Conservation (phyloP, 2,329 filamentous ascomycete species). For the Penicillium rolfsii region DNA sequence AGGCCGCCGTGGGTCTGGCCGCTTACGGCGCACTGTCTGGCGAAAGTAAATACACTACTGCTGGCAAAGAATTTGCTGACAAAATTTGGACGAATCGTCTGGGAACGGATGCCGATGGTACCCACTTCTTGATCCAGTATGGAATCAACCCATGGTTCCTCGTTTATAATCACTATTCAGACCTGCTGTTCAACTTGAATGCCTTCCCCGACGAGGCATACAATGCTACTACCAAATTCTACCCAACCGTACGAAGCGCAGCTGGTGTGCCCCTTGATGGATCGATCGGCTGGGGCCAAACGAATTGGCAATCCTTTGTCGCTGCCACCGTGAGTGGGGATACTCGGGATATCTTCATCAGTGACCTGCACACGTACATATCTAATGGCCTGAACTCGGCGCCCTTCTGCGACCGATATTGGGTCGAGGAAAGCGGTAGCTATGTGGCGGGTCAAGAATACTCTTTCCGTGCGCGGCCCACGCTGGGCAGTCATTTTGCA, state of each 20-base stretch:
- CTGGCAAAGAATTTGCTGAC: conserved; percentile 37
- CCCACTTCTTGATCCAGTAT: conserved; percentile 43
- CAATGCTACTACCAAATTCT: conserved; percentile 39
- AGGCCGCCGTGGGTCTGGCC: conserved; percentile 46
- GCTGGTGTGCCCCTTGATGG: conserved; percentile 42
- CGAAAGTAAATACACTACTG: conserved; percentile 38
- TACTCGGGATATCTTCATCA: conserved; percentile 32
- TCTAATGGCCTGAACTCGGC: conserved; percentile 39
- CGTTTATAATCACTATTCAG: conserved; percentile 45
- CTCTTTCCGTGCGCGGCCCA: conserved; percentile 37
- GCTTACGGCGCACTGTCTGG: conserved; percentile 33
- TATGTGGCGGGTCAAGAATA: conserved; percentile 29
- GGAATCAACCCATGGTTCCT: conserved; percentile 33
- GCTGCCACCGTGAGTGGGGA: conserved; percentile 32
- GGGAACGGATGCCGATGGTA: conserved; percentile 36
- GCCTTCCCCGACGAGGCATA: conserved; percentile 41
- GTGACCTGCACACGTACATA: conserved; percentile 40
- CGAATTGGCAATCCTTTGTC: conserved; percentile 44
- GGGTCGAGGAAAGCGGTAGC: conserved; percentile 29
- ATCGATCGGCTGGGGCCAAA: conserved; percentile 41
- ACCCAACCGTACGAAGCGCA: conserved; percentile 34
- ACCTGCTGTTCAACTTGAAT: conserved; percentile 39
- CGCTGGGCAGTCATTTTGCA: conserved; percentile 44
- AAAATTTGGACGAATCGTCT: conserved; percentile 37
- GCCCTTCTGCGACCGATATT: conserved; percentile 45